Evolutionary conservation across 176 grass and related monocot species (phyloP), one percentile per base, ranked within the genome.

Genomic region (Panicum miliaceum): DNA sequence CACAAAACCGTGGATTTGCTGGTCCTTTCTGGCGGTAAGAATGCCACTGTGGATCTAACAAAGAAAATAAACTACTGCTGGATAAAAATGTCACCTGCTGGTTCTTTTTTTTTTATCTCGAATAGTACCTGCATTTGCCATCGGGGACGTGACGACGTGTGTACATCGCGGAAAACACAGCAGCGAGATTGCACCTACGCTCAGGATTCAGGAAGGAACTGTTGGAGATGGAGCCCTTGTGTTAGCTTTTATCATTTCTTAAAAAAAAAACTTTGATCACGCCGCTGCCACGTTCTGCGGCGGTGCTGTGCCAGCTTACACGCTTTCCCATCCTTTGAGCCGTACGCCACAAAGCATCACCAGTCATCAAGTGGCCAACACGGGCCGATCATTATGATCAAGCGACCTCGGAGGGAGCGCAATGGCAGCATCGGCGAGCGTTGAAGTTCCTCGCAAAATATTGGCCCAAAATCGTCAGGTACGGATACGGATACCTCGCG

Each of bases 361-460:
- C 6, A 25, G 15, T 73, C 16, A 73, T 68, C 82, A 37, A 5
- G 27, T 85, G 68, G 25, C n/a, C 83, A n/a, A 35, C 63, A 9
- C 7, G 46, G 84, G 57, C 50, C 48, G 78, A 67, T 78, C 65
- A 53, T 70, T 66, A 82, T 47, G 66, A 47, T 36, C 88, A 59
- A 71, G 60, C 83, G 70, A 59, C 80, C 4, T 15, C 43, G 29
- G 70, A 53, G 52, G 52, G 18, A 81, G 71, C 88, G 26, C 64
- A 86, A 78, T 34, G 82, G 82, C 76, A 37, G 1, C 32, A 69
- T 61, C 77, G 57, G 25, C 32, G 23, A 65, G 79, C 50, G 80
- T 79, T 68, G 58, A 68, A 71, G 34, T 41, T 10, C 16, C 40
- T 32, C 6, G 11, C 36, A 27, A 7, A 61, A 36, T 5, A 78